These are phyloP conservation scores for Elongisporangium prolatum DNA, from an alignment of 352 stramenopile species.

Conservation along the genomic window DNA sequence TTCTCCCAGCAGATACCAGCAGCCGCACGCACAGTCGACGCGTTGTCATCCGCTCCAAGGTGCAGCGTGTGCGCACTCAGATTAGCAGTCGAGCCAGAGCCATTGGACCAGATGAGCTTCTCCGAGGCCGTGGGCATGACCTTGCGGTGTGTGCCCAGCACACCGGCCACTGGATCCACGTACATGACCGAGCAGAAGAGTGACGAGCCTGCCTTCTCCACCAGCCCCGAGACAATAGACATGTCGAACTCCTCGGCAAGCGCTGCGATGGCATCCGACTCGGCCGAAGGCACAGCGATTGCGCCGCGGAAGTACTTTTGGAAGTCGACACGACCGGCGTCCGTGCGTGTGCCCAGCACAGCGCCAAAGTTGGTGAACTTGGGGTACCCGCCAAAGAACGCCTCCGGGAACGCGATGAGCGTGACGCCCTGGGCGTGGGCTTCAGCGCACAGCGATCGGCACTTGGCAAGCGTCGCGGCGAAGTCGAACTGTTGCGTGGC, in stretches of 20 bases:
- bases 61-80: slow-evolving; percentile 13
- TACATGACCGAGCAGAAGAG: slow-evolving; percentile 21
- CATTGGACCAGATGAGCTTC: slow-evolving; percentile 20
- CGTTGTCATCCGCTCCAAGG: slow-evolving; percentile 1
- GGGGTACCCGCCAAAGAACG: slow-evolving; percentile 22
- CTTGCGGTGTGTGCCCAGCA: slow-evolving; percentile 22
- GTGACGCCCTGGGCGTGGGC: slow-evolving; percentile 8
- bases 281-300: slow-evolving; percentile 13
- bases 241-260: slow-evolving; percentile 6
- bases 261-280: slow-evolving; percentile 16
- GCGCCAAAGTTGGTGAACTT: slow-evolving; percentile 22
- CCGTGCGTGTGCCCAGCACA: slow-evolving; percentile 8
- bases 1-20: slow-evolving; percentile 23
- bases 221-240: slow-evolving; percentile 12
- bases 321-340: slow-evolving; percentile 16
- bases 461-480: slow-evolving; percentile 12
- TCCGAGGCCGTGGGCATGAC: slow-evolving; percentile 22
- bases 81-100: slow-evolving; percentile 16
- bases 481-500: slow-evolving; percentile 21
- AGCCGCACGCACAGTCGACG: slow-evolving; percentile 7
- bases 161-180: slow-evolving; percentile 13
- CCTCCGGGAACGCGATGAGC: slow-evolving; percentile 20
- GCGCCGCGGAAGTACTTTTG: slow-evolving; percentile 12
- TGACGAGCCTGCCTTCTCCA: slow-evolving; percentile 16
- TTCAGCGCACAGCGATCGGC: slow-evolving; percentile 10